Evolutionary conservation across 495 filamentous ascomycete species (phyloP), one percentile per base, ranked within the genome.

Genomic region (Massariosphaeria phaeospora): DNA sequence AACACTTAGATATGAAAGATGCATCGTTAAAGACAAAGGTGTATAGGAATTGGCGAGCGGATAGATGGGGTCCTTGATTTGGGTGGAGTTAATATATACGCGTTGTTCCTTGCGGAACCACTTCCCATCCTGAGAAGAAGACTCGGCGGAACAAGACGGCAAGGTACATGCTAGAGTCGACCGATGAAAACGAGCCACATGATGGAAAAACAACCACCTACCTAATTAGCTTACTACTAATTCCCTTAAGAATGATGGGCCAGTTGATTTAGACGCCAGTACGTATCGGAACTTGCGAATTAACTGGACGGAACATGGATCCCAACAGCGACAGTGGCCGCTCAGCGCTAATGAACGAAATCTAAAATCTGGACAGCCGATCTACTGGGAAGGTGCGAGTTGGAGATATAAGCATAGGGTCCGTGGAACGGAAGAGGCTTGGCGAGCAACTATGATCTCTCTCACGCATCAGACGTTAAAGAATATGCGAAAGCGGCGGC

Each of bases 61-160:
- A 52, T 48, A 25, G 24, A 40, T 55, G 17, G 38, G 27, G 24
- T 26, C 41, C 7, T 31, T 17, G 48, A 24, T n/a, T 34, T 31
- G 44, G 52, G 25, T 34, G 31, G 23, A 9, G 21, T n/a, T 23
- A 21, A 48, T 48, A 40, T 56, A 56, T 56, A 56, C 27, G 23
- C 34, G 27, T 26, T 17, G n/a, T n/a, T n/a, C n/a, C n/a, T n/a
- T n/a, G n/a, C n/a, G n/a, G n/a, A n/a, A n/a, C n/a, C n/a, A n/a
- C n/a, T n/a, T n/a, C n/a, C n/a, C n/a, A n/a, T n/a, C n/a, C n/a
- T n/a, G n/a, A n/a, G n/a, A 43, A 20, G 5, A 45, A 15, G 43
- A 26, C 43, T 1, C 34, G 21, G 17, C 41, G 20, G 24, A 25
- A 9, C 39, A 20, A 1, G 26, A 12, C 27, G 9, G 21, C 33